These are phyloP conservation scores for Aspergillus transmontanensis DNA, from an alignment of 2,329 filamentous ascomycete genomes.

Conservation along the genomic window DNA sequence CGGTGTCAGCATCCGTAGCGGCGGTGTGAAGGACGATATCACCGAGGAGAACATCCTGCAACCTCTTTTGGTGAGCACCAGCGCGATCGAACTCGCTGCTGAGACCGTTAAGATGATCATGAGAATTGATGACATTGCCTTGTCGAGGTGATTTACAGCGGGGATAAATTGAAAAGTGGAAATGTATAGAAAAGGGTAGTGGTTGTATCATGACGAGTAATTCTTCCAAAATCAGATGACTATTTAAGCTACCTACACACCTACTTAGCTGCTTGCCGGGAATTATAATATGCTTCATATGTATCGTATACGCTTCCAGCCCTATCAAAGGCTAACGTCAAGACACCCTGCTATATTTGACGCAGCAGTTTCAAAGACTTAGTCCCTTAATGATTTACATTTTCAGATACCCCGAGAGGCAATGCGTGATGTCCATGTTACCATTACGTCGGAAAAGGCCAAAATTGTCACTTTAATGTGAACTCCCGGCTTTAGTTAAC, in stretches of 20 bases:
- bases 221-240: conserved; percentile 22
- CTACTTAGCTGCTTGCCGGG: neutral
- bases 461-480: neutral
- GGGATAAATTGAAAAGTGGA: conserved; percentile 9
- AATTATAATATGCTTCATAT: neutral
- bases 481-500: neutral
- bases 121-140: conserved; percentile 68
- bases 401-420: neutral
- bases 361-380: neutral
- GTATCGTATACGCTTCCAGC: neutral
- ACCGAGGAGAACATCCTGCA: conserved; percentile 96
- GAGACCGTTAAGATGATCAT: conserved; percentile 98
- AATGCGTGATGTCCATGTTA: neutral
- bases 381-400: neutral
- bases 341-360: neutral
- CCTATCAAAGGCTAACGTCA: neutral
- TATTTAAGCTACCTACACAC: conserved; percentile 14
- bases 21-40: conserved; percentile 95
- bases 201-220: conserved; percentile 28
- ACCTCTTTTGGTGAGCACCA: conserved; percentile 93
- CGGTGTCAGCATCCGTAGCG: conserved; percentile 96
- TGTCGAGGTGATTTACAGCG: conserved; percentile 46
- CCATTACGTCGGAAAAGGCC: neutral
- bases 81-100: conserved; percentile 92
- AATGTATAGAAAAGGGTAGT: conserved; percentile 20